Base-by-base conservation (phyloP, 345 rosid species). In the Trapa incisa region DNA sequence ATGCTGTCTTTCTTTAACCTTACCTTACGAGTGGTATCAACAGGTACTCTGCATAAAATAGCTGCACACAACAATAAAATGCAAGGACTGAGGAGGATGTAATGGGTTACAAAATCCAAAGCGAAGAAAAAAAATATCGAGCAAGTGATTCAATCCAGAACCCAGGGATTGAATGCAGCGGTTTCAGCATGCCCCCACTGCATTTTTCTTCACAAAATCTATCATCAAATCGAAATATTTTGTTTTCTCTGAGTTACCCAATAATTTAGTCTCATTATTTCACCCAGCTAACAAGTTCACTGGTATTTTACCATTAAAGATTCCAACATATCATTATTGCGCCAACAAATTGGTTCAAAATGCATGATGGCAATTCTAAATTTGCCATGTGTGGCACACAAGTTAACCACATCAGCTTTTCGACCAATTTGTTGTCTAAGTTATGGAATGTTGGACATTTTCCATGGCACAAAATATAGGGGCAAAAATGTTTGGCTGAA, bases 21-120 rank as follows among this genome's bases (percentile, higher is more conserved):
- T 22, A 93, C 77, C 91, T 86, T 65, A 89, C 82, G 45, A 93
- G 77, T 0, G 98, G 98, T 68, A 93, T 79, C 32, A 92, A 89
- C 82, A 93, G 66, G 83, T 93, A 93, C 77, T 93, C 98, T 0
- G 97, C 86, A 68, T 92, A 92, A 73, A 92, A 92, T 64, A 92
- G 93, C 96, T 92, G 89, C 85, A 77, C 69, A 54, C 45, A 54
- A 67, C 15, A 66, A 57, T 50, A 15, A 22, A 8, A 17, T 43
- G n/a, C 37, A 22, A 13, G 45, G 54, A 9, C 8, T 5, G 5
- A 29, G 8, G 8, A 2, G 10, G 22, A 63, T 2, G 12, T 36
- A 63, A 63, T 13, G 0, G 5, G 16, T 2, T 6, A 1, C 10
- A 50, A 22, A 22, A 22, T 50, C 12, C 14, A 50, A 14, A 50